These are phyloP conservation scores for Daphne laureola DNA, from an alignment of 441 rosid species.

Conservation along the genomic window DNA sequence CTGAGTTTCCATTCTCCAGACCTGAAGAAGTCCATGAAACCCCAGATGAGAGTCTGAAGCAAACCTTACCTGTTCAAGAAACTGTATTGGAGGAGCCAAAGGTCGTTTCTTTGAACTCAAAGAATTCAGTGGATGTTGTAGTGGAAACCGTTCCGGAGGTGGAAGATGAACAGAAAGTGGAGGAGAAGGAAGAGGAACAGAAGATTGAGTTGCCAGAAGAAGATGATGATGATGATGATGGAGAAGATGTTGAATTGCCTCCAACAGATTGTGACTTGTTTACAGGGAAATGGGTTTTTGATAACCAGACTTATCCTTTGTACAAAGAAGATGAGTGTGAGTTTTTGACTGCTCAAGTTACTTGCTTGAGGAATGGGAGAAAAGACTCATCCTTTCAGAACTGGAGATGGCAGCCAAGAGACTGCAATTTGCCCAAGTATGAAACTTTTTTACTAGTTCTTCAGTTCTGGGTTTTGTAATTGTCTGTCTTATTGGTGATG, in stretches of 20 bases:
- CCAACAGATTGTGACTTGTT: slow-evolving; percentile 76
- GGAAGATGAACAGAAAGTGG: slow-evolving; percentile 14
- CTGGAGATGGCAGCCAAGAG: slow-evolving; percentile 91
- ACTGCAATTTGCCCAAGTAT: slow-evolving; percentile 70
- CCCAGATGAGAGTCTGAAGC: slow-evolving; percentile 23
- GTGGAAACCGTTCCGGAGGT: slow-evolving; percentile 10
- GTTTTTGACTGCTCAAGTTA: slow-evolving; percentile 78
- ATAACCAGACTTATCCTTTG: slow-evolving; percentile 55
- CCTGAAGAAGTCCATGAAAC: slow-evolving; percentile 27
- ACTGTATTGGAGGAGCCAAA: slow-evolving; percentile 13
- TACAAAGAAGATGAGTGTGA: slow-evolving; percentile 78
- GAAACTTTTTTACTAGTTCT: slow-evolving; percentile 10
- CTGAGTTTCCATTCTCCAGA: slow-evolving; percentile 73
- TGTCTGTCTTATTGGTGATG: background rate
- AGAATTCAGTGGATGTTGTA: slow-evolving; percentile 18
- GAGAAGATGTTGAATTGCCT: slow-evolving; percentile 48
- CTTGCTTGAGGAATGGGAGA: slow-evolving; percentile 84
- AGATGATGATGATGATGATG: slow-evolving; percentile 42
- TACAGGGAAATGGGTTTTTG: slow-evolving; percentile 72
- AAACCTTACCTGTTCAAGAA: slow-evolving; percentile 31
- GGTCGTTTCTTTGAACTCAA: slow-evolving; percentile 12
- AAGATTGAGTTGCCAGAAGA: slow-evolving; percentile 27
- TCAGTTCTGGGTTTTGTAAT: background rate
- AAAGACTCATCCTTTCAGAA: slow-evolving; percentile 68
- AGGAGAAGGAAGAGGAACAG: slow-evolving; percentile 23